Percentiles rank a stretch among this genome's conserved stretches.
These are phyloP conservation scores for Pythium phragmiticola DNA, from an alignment of 352 stramenopile genomes.

Conservation along the genomic window DNA sequence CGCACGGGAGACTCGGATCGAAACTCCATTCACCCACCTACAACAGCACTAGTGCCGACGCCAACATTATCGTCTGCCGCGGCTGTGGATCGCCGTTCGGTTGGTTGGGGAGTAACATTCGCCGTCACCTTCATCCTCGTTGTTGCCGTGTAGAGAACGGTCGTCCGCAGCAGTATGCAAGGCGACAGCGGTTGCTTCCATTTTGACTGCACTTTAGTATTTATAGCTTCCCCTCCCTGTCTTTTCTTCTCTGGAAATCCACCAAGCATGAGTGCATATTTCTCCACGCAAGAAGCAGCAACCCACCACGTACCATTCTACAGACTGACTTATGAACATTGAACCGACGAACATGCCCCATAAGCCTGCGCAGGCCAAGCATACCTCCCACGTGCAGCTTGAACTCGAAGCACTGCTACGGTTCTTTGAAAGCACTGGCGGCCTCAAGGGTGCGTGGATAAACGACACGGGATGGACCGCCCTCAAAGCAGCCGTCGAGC, in stretches of 20 bases:
- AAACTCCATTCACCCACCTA: not conserved
- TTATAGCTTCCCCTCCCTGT: not conserved
- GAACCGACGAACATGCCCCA: conserved; percentile 2
- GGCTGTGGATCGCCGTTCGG: not conserved
- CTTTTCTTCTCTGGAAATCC: not conserved
- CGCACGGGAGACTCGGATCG: not conserved
- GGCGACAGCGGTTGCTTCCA: not conserved
- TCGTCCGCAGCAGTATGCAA: not conserved
- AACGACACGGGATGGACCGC: conserved; percentile 39
- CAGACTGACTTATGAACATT: not conserved
- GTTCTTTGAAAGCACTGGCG: conserved; percentile 45
- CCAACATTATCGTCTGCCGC: not conserved
- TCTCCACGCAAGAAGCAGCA: not conserved
- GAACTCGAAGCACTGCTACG: conserved; percentile 47
- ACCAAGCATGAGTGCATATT: not conserved
- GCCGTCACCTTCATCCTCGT: not conserved
- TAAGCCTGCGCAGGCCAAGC: conserved; percentile 20
- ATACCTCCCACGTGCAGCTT: conserved; percentile 35
- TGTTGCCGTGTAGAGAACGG: not conserved
- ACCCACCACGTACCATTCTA: not conserved
- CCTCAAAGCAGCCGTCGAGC: conserved; percentile 24
- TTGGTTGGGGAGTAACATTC: not conserved
- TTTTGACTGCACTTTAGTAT: not conserved
- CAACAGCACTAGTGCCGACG: not conserved
- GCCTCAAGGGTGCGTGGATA: conserved; percentile 35